These are phyloP conservation scores for Beauveria sp. DNA, from an alignment of 2,329 filamentous ascomycete genomes.

Conservation along the genomic window DNA sequence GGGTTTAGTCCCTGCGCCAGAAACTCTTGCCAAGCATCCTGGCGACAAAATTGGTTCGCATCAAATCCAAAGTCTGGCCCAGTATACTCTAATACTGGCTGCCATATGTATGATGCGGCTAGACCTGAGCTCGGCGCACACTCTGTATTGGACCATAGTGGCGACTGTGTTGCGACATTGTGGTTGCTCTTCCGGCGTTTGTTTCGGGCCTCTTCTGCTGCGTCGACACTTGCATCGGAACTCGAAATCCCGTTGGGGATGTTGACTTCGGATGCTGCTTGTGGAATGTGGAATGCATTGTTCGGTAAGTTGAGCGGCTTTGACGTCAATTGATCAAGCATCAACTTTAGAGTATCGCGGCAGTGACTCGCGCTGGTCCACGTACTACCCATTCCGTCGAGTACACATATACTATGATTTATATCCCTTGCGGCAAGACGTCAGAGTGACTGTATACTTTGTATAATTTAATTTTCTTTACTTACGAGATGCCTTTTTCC, in stretches of 20 bases:
- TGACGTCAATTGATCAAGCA: not conserved
- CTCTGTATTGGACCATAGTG: not conserved
- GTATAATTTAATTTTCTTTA: not conserved
- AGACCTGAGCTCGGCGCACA: too few relatives aligned
- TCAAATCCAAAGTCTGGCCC: slow-evolving; percentile 12
- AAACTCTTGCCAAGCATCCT: slow-evolving; percentile 4
- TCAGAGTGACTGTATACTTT: not conserved
- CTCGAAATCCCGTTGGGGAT: not conserved
- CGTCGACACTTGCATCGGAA: not conserved
- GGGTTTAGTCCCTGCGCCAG: not conserved
- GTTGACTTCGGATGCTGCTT: not conserved
- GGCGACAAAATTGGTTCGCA: not conserved
- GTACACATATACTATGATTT: not conserved
- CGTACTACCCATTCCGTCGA: not conserved
- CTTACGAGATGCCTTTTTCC: slow-evolving; percentile 14
- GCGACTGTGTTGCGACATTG: not conserved
- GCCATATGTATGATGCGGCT: not conserved
- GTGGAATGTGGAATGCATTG: not conserved
- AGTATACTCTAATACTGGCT: slow-evolving; percentile 9
- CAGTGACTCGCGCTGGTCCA: slow-evolving; percentile 1
- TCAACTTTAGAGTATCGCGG: not conserved
- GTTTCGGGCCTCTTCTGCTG: not conserved
- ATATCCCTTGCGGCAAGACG: not conserved
- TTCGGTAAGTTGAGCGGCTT: not conserved
- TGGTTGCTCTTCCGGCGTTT: not conserved